Evolutionary conservation across 2,329 filamentous ascomycete species (phyloP).

Genomic region (Pyricularia pennisetigena): DNA sequence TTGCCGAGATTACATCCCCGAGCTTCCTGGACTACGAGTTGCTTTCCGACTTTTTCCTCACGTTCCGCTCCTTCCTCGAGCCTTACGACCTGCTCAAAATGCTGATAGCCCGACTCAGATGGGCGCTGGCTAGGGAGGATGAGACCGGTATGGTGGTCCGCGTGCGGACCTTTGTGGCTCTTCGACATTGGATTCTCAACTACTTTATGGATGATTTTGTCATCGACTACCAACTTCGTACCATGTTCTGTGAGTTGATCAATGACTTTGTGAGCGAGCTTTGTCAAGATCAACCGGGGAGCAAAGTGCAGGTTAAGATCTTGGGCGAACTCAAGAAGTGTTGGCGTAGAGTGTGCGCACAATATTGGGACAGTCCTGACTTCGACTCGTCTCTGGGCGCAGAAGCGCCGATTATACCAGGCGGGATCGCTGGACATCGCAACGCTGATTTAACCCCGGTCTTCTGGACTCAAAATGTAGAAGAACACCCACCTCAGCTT

Average conservation of each 20-base stretch:
- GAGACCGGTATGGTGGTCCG: constrained; percentile 89
- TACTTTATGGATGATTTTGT: constrained; percentile 96
- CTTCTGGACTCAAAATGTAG: constrained; percentile 39
- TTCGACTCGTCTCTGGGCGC: constrained; percentile 51
- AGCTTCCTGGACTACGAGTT: constrained; percentile 95
- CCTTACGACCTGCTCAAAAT: constrained; percentile 69
- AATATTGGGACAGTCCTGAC: constrained; percentile 77
- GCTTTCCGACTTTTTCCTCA: constrained; percentile 95
- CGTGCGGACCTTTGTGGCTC: constrained; percentile 87
- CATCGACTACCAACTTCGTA: constrained; percentile 60
- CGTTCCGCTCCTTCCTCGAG: constrained; percentile 80
- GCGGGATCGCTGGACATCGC: constrained; percentile 57
- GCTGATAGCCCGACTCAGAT: constrained; percentile 74
- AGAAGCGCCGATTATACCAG: constrained; percentile 62
- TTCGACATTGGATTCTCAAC: constrained; percentile 95
- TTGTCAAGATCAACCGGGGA: constrained; percentile 28
- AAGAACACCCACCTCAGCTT: constrained; percentile 31
- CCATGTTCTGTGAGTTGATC: constrained; percentile 69
- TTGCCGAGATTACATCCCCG: constrained; percentile 93
- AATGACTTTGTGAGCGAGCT: constrained; percentile 57
- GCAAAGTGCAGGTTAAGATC: constrained; percentile 65
- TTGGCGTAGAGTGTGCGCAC: constrained; percentile 81
- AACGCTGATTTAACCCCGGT: constrained; percentile 44
- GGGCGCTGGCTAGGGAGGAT: constrained; percentile 72
- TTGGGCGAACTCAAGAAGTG: constrained; percentile 92